Evolutionary conservation across 805 yeast genomes (phyloP).

Genomic region (Metschnikowia amazonensis): DNA sequence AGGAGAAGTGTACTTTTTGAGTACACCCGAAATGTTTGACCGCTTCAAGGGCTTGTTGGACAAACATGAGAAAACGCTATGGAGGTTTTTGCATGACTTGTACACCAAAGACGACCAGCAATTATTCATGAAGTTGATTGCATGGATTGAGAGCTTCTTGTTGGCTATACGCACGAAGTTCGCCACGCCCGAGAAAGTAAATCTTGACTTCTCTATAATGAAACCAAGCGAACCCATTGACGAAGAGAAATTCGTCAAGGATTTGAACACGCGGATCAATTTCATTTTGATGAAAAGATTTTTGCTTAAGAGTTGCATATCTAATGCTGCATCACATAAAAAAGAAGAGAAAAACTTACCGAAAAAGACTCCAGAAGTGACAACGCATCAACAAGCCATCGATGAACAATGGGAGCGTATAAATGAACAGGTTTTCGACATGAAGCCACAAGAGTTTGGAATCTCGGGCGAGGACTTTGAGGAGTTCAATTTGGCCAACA

Average conservation of each 20-base stretch:
- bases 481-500: constrained; percentile 36
- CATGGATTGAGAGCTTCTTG: constrained; percentile 71
- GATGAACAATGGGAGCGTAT: constrained; percentile 45
- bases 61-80: constrained; percentile 68
- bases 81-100: constrained; percentile 75
- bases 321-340: constrained; percentile 9
- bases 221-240: constrained; percentile 26
- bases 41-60: constrained; percentile 62
- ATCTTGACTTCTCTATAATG: constrained; percentile 41
- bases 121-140: constrained; percentile 65
- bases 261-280: constrained; percentile 38
- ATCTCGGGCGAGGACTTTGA: constrained; percentile 37
- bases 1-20: constrained; percentile 45
- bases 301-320: constrained; percentile 34
- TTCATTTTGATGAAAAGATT: constrained; percentile 36
- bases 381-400: constrained; percentile 20
- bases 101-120: constrained; percentile 71
- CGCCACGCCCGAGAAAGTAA: constrained; percentile 33
- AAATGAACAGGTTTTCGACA: constrained; percentile 30
- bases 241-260: constrained; percentile 29
- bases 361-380: constrained; percentile 20
- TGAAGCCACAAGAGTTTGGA: constrained; percentile 34
- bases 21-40: constrained; percentile 60
- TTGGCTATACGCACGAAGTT: constrained; percentile 61
- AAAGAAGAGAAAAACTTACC: constrained; percentile 15